Conservation (phyloP, 208 protist genomes). For the Trypanosoma cruzi region DNA sequence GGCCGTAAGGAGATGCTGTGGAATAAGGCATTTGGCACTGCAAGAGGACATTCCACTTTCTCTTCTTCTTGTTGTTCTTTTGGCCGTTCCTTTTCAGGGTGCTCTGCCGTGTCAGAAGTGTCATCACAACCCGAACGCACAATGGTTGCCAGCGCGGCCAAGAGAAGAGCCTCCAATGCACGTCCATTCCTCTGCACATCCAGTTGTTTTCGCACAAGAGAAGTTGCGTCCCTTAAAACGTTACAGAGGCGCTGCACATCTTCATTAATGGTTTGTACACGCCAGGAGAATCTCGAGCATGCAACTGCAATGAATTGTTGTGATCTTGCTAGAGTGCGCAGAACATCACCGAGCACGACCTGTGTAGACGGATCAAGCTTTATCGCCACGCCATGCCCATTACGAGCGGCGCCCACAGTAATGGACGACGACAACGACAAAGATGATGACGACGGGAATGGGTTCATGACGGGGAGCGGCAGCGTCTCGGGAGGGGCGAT, state of each 20-base stretch:
- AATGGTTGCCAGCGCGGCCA: constrained; percentile 7
- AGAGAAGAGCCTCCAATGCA: not conserved
- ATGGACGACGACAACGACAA: not conserved
- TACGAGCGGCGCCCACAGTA: not conserved
- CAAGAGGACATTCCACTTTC: not conserved
- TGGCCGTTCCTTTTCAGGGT: not conserved
- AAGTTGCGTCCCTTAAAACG: not conserved
- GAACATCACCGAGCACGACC: not conserved
- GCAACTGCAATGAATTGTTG: constrained; percentile 4
- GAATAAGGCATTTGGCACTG: not conserved
- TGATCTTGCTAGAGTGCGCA: constrained; percentile 5
- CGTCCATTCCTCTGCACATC: not conserved
- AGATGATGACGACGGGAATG: not conserved
- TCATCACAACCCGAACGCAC: constrained; percentile 9
- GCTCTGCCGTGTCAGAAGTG: not conserved
- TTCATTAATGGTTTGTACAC: not conserved
- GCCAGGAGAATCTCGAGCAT: constrained; percentile 1
- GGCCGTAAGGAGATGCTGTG: not conserved
- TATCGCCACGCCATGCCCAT: not conserved
- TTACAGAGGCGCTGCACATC: constrained; percentile 2
- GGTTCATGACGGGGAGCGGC: not conserved
- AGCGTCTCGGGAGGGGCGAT: not conserved
- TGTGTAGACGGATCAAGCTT: not conserved
- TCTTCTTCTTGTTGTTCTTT: not conserved
- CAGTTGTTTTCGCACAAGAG: not conserved